Percentiles rank a stretch among this genome's conserved stretches.
Conservation (phyloP, 2,329 filamentous ascomycete species). For the Microsporum ferrugineum region DNA sequence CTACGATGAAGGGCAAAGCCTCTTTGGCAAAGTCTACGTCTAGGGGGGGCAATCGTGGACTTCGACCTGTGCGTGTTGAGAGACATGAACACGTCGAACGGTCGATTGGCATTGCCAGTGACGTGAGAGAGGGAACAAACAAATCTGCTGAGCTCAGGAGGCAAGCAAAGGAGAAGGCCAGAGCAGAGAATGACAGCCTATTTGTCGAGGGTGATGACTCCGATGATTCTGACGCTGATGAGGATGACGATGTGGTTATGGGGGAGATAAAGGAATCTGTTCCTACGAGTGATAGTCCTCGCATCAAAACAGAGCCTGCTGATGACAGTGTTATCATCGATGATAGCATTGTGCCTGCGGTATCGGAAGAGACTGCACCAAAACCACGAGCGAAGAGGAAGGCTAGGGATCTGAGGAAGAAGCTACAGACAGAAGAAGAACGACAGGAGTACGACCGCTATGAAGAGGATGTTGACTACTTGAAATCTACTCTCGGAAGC, state of each 20-base stretch:
- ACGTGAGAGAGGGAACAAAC: conserved; percentile 40
- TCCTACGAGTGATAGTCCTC: conserved; percentile 22
- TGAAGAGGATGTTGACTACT: conserved; percentile 28
- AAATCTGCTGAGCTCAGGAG: conserved; percentile 33
- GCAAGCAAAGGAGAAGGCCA: conserved; percentile 24
- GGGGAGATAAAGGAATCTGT: conserved; percentile 35
- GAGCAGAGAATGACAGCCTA: conserved; percentile 22
- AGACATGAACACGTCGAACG: conserved; percentile 47
- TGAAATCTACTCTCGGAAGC: conserved; percentile 28
- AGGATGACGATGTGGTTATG: conserved; percentile 29
- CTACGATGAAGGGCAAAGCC: conserved; percentile 20
- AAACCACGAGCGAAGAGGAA: conserved; percentile 13
- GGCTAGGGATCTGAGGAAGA: conserved; percentile 21
- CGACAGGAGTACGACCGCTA: conserved; percentile 34
- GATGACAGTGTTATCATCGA: conserved; percentile 37
- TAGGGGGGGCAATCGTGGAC: conserved; percentile 17
- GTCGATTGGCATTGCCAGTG: conserved; percentile 43
- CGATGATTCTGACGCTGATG: conserved; percentile 16
- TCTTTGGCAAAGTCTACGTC: conserved; percentile 13
- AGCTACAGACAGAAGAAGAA: conserved; percentile 33
- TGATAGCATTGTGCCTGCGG: conserved; percentile 22
- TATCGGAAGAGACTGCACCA: conserved; percentile 15
- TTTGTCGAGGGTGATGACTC: conserved; percentile 24
- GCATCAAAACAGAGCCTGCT: conserved; percentile 45
- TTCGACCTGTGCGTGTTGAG: conserved; percentile 45